Evolutionary conservation across 1,139 yeast species (phyloP).

Genomic region (Lodderomyces margitis): DNA sequence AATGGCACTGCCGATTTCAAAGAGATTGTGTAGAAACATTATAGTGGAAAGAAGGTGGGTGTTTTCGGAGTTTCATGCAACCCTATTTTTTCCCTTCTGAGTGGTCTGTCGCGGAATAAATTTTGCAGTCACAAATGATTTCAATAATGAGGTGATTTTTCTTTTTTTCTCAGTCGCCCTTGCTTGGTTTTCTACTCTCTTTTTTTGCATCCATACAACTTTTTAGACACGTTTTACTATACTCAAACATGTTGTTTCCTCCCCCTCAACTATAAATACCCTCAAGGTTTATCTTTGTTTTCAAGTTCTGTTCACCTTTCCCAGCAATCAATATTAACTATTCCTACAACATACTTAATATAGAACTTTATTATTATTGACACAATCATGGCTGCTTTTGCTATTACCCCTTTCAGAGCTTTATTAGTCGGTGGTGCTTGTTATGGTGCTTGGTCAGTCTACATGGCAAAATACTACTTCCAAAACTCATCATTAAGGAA

Average conservation of each 20-base stretch:
- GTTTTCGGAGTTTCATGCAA: background rate
- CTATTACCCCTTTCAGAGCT: slow-evolving; percentile 28
- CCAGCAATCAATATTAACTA: background rate
- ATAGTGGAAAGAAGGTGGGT: too few species aligned
- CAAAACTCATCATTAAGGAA: slow-evolving; percentile 28
- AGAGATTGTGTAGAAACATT: too few species aligned
- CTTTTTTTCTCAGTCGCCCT: too few species aligned
- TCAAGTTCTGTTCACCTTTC: background rate
- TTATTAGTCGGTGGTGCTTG: slow-evolving; percentile 34
- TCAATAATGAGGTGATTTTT: slow-evolving; percentile 5
- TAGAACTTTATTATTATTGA: background rate
- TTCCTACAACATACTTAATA: background rate
- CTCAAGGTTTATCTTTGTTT: background rate
- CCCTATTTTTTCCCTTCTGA: background rate
- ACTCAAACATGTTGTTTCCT: too few species aligned
- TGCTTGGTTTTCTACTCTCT: too few species aligned
- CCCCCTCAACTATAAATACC: background rate
- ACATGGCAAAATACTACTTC: slow-evolving; percentile 38
- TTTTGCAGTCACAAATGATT: slow-evolving; percentile 6
- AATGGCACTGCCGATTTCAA: too few species aligned
- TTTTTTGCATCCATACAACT: slow-evolving; percentile 1
- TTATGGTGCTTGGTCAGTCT: slow-evolving; percentile 34
- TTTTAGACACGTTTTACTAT: background rate
- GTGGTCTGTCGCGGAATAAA: background rate
- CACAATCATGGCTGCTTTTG: slow-evolving; percentile 4